Conservation (phyloP, 208 protist species). For the Herpetomonas muscarum region DNA sequence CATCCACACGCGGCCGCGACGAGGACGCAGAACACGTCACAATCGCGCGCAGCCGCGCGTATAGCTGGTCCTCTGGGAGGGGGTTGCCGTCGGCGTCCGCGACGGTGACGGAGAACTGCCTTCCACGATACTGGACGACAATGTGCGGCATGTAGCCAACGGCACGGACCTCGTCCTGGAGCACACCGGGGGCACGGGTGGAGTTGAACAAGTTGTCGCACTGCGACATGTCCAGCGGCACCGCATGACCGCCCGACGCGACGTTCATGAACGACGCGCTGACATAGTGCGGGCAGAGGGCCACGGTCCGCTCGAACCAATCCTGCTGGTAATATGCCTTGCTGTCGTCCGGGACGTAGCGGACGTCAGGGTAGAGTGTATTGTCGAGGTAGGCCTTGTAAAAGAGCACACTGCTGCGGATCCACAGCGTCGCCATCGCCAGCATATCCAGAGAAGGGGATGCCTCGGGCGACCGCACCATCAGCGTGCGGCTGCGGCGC, state of each 20-base stretch:
- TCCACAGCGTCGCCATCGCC: constrained; percentile 65
- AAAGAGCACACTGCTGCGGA: constrained; percentile 60
- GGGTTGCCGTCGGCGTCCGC: constrained; percentile 64
- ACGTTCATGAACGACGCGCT: constrained; percentile 43
- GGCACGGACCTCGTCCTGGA: constrained; percentile 75
- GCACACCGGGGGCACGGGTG: constrained; percentile 64
- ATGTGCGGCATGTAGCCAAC: constrained; percentile 69
- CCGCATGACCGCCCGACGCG: constrained; percentile 43
- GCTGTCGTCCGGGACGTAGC: constrained; percentile 14
- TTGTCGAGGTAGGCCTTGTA: constrained; percentile 74
- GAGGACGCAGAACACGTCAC: constrained; percentile 21
- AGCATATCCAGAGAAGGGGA: constrained; percentile 41
- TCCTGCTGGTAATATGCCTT: constrained; percentile 52
- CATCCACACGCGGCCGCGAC: constrained; percentile 29
- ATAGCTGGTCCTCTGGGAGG: constrained; percentile 68
- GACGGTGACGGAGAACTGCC: constrained; percentile 72
- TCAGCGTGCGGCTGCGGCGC: constrained; percentile 44
- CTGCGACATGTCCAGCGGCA: constrained; percentile 82
- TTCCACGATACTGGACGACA: constrained; percentile 64
- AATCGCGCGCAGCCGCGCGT: constrained; percentile 71
- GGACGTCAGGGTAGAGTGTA: constrained; percentile 60
- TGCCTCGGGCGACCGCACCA: constrained; percentile 41
- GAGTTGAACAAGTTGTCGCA: constrained; percentile 81
- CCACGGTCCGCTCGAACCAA: constrained; percentile 78
- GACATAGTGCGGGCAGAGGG: constrained; percentile 54